phyloP scores from a whole-genome alignment of 2,329 filamentous ascomycete species.

The Zalaria obscura region DNA sequence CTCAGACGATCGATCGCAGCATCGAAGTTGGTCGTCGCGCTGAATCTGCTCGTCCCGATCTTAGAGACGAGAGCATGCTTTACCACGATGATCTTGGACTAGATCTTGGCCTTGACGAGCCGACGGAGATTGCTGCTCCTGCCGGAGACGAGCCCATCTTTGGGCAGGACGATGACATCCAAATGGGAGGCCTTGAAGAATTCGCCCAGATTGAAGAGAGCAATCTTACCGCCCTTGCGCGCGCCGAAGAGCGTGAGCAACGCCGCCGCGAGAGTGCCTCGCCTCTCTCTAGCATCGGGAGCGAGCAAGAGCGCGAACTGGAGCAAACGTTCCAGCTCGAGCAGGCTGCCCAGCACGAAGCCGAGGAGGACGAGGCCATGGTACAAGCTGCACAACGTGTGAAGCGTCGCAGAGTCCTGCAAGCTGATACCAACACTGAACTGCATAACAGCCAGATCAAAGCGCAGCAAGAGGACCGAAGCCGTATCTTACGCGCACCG shows the following conservation, averaged over 20 bases:
- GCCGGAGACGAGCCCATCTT: conserved; percentile 13
- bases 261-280: conserved; percentile 34
- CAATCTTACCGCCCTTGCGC: conserved; percentile 15
- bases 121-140: conserved; percentile 7
- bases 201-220: conserved; percentile 25
- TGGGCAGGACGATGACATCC: conserved; percentile 21
- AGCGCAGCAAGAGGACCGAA: conserved; percentile 71
- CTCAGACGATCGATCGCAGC: conserved; percentile 28
- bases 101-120: conserved; percentile 25
- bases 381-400: conserved; percentile 55
- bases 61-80: conserved; percentile 39
- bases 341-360: conserved; percentile 16
- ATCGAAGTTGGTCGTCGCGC: conserved; percentile 88
- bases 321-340: conserved; percentile 42
- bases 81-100: conserved; percentile 46
- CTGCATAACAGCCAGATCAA: conserved; percentile 67
- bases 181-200: conserved; percentile 32
- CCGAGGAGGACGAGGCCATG: conserved; percentile 35
- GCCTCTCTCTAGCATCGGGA: conserved; percentile 38
- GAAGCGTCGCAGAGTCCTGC: conserved; percentile 68
- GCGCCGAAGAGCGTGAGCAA: conserved; percentile 27
- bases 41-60: conserved; percentile 39
- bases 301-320: conserved; percentile 44
- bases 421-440: conserved; percentile 68
- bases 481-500: conserved; percentile 70